Evolutionary conservation across 495 filamentous ascomycete species (phyloP), one percentile per base, ranked within the genome.

Genomic region (Neurospora sp.): DNA sequence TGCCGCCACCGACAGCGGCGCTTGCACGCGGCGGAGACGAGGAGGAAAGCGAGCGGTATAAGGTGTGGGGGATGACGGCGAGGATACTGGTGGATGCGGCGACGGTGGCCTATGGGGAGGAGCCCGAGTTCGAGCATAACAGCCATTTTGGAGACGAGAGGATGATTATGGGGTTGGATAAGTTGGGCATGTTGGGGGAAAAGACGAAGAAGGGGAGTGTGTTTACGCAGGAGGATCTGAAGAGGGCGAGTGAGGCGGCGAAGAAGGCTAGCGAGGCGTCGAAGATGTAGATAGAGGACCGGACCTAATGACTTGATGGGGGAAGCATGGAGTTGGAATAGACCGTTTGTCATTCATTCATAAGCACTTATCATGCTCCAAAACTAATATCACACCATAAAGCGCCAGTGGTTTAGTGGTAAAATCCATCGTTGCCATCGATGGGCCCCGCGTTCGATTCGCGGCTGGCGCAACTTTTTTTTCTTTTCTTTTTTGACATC

Each of bases 61-160:
- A 91, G 27, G 93, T 98, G 8, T 97, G 92, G 85, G 94, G 94
- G 22, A 94, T 97, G 92, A 98, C 94, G 68, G 94, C 93, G 9
- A 83, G 93, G 46, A 95, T 97, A 39, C 76, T 97, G 46, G 91
- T 97, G 4, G 94, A 98, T 80, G 90, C 91, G 4, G 94, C 94
- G 11, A 86, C 92, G 59, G 83, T 97, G 14, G 94, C 94, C 48
- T 98, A 94, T 80, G 89, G 80, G 4, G 83, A 89, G 81, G 88
- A 92, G 76, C 94, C 94, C 42, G 91, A 94, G 80, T 97, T 96
- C 83, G 91, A 87, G 79, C 90, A 94, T 76, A 93, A 94, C 77
- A 81, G 80, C n/a, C 86, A 92, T 77, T 89, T 91, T 76, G 94
- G 94, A 0, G 94, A 97, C 78, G 93, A 97, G 83, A 82, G 81